Conservation (phyloP, 768 basidiomycete species). For the Boletus rufocinnamomeus region DNA sequence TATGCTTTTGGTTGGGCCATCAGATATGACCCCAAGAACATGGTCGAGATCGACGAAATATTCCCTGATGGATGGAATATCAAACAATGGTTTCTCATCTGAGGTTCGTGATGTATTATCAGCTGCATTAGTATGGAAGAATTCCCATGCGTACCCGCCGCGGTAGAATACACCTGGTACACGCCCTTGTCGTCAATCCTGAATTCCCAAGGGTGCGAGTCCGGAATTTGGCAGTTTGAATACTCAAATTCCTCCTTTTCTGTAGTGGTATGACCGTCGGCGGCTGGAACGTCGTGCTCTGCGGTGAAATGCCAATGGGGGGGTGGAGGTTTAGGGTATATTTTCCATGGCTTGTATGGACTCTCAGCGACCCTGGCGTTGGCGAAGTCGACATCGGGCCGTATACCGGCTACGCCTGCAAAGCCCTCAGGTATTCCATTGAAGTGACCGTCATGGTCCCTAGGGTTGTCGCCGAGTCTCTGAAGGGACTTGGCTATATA, state of each 20-base stretch:
- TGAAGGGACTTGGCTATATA: constrained; percentile 89
- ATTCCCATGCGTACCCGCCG: constrained; percentile 8
- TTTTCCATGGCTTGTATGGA: constrained; percentile 69
- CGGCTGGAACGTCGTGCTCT: constrained; percentile 46
- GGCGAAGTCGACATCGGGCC: constrained; percentile 54
- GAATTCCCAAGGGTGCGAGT: constrained; percentile 60
- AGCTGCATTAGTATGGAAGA: not conserved
- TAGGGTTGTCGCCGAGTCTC: constrained; percentile 91
- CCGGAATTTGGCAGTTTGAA: constrained; percentile 74
- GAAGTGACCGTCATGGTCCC: constrained; percentile 84
- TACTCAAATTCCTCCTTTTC: constrained; percentile 62
- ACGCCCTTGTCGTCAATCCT: constrained; percentile 87
- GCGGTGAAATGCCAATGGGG: constrained; percentile 94
- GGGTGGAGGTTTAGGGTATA: constrained; percentile 91
- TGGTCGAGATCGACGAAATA: constrained; percentile 97
- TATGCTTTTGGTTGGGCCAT: constrained; percentile 95
- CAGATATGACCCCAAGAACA: constrained; percentile 85
- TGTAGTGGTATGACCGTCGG: constrained; percentile 34
- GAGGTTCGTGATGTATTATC: constrained; percentile 18
- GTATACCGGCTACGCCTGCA: constrained; percentile 66
- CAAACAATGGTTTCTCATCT: constrained; percentile 62
- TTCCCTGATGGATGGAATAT: constrained; percentile 84
- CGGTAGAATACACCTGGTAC: constrained; percentile 72
- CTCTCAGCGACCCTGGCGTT: constrained; percentile 27
- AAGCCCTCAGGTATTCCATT: constrained; percentile 61